A percentile compares a stretch with the other conserved stretches of the same genome.
Evolutionary conservation across 1,284 basidiomycete genomes (phyloP).

Genomic region (Trichosporon asahii): DNA sequence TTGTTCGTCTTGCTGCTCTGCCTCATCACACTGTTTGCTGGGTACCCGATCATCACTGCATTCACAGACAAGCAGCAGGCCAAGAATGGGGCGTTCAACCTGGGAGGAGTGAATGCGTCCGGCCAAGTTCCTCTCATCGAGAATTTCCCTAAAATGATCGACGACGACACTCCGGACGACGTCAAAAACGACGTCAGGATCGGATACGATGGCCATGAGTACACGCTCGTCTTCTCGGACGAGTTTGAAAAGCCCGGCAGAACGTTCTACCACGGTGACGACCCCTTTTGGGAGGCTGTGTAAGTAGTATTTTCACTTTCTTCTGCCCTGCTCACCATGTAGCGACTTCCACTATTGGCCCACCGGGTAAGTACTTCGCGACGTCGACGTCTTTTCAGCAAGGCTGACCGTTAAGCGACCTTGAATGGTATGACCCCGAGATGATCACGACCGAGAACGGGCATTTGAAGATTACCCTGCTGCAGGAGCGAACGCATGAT

Average conservation of each 20-base stretch:
- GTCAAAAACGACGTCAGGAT: conserved; percentile 34
- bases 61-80: conserved; percentile 37
- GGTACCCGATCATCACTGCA: conserved; percentile 51
- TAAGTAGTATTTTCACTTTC: conserved; percentile 14
- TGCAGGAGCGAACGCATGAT: conserved; percentile 63
- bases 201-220: conserved; percentile 48
- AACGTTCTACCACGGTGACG: conserved; percentile 66
- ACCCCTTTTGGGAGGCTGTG: conserved; percentile 53
- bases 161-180: conserved; percentile 64
- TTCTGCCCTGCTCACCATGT: background rate
- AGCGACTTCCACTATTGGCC: conserved; percentile 71
- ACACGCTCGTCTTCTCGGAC: conserved; percentile 55
- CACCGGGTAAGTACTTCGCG: conserved; percentile 32
- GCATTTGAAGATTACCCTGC: conserved; percentile 72
- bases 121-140: conserved; percentile 63
- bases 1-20: conserved; percentile 62
- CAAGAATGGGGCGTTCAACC: conserved; percentile 56
- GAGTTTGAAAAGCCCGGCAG: conserved; percentile 62
- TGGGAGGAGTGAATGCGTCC: conserved; percentile 58
- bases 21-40: conserved; percentile 66
- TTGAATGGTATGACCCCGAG: conserved; percentile 78
- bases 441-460: conserved; percentile 76
- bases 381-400: too few species aligned
- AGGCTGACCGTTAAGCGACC: conserved; percentile 50
- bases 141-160: conserved; percentile 66